Percentiles rank a stretch among this genome's conserved stretches.
phyloP scores from a whole-genome alignment of 805 yeast genomes.

The Metschnikowia amazonensis region DNA sequence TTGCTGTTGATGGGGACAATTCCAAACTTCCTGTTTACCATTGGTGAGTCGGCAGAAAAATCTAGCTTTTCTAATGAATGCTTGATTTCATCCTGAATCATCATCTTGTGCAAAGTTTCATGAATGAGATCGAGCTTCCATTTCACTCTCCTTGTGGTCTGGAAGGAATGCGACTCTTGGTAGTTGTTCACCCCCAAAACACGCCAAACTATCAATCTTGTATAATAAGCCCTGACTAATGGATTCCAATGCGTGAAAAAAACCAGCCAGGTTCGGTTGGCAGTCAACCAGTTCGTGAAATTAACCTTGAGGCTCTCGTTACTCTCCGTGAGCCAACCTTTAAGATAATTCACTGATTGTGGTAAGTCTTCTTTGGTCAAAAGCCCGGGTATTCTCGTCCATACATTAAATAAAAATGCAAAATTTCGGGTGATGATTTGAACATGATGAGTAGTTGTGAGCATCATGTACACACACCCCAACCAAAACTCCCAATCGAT shows the following conservation, averaged over 20 bases:
- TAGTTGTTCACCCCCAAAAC: slow-evolving; percentile 42
- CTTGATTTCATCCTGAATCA: neutral
- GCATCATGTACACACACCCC: slow-evolving; percentile 52
- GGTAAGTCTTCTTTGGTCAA: slow-evolving; percentile 13
- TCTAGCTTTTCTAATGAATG: slow-evolving; percentile 12
- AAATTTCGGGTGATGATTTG: slow-evolving; percentile 60
- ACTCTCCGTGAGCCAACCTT: slow-evolving; percentile 38
- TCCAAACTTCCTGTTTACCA: slow-evolving; percentile 47
- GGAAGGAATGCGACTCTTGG: slow-evolving; percentile 32
- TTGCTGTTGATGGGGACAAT: slow-evolving; percentile 35
- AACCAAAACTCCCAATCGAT: slow-evolving; percentile 81
- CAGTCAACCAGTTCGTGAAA: slow-evolving; percentile 52
- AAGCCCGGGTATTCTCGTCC: slow-evolving; percentile 61
- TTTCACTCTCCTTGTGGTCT: slow-evolving; percentile 29
- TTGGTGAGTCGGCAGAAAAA: slow-evolving; percentile 36
- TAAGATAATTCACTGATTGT: slow-evolving; percentile 6
- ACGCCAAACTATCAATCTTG: slow-evolving; percentile 67
- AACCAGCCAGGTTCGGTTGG: slow-evolving; percentile 47
- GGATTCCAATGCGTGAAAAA: slow-evolving; percentile 80
- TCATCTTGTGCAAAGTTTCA: slow-evolving; percentile 9
- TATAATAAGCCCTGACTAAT: slow-evolving; percentile 64
- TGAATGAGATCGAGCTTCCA: slow-evolving; percentile 28
- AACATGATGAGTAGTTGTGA: slow-evolving; percentile 55
- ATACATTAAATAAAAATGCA: slow-evolving; percentile 64
- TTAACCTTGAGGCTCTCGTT: slow-evolving; percentile 45